phyloP scores from a whole-genome alignment of 83 land plant genomes.

The Isoetes engelmannii region DNA sequence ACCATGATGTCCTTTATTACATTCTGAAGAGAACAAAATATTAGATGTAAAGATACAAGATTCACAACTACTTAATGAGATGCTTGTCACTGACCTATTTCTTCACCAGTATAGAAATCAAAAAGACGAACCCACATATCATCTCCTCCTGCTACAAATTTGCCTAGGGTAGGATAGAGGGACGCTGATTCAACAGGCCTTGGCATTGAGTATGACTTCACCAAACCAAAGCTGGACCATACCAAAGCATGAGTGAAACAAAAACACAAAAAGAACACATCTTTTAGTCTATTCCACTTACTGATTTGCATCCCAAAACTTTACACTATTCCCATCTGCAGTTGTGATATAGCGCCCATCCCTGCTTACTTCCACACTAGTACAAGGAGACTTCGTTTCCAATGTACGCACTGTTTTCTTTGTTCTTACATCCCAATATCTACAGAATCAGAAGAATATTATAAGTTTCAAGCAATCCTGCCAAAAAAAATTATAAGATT shows the following conservation, averaged over 20 bases:
- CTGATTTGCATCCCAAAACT: constrained; percentile 99
- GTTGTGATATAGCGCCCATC: constrained; percentile 97
- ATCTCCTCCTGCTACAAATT: constrained; percentile 89
- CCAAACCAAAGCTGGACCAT: constrained; percentile 66
- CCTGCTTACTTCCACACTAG: constrained; percentile 92
- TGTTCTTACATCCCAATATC: constrained; percentile 89
- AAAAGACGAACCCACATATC: constrained; percentile 96
- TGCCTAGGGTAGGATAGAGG: constrained; percentile 68
- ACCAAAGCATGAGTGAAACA: constrained; percentile 7
- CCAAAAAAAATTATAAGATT: background rate
- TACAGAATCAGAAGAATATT: constrained; percentile 16
- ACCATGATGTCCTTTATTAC: constrained; percentile 96
- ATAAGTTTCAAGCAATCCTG: background rate
- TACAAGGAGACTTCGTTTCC: constrained; percentile 87
- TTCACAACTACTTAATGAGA: too few relatives aligned
- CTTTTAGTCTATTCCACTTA: constrained; percentile 31
- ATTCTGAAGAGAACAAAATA: constrained; percentile 33
- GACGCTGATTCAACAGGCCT: constrained; percentile 89
- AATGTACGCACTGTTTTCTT: constrained; percentile 63
- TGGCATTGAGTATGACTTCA: constrained; percentile 84
- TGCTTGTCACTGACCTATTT: constrained; percentile 50
- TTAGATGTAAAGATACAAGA: background rate
- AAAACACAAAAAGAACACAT: background rate
- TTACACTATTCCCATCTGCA: constrained; percentile 85
- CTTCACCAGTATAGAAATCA: constrained; percentile 88